Conservation (phyloP, 2,329 filamentous ascomycete species). For the Pseudogymnoascus sp. region DNA sequence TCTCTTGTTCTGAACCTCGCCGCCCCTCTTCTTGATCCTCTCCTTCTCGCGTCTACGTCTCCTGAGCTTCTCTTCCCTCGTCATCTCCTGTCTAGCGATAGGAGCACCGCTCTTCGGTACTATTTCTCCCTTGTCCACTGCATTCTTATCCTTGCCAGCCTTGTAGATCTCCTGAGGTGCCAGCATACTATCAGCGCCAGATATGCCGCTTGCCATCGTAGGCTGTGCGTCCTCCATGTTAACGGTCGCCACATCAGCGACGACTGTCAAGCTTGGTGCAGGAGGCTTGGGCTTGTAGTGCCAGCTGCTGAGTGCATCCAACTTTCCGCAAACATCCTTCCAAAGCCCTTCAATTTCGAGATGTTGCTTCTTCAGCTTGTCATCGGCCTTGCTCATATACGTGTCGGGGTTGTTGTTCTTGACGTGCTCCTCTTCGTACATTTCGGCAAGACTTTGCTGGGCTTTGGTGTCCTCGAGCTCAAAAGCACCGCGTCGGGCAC, state of each 20-base stretch:
- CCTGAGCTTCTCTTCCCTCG: slow-evolving; percentile 72
- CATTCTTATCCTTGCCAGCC: slow-evolving; percentile 54
- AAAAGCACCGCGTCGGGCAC: slow-evolving; percentile 56
- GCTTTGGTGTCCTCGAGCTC: slow-evolving; percentile 80
- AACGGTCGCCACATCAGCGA: slow-evolving; percentile 84
- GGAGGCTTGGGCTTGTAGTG: slow-evolving; percentile 89
- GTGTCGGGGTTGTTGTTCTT: slow-evolving; percentile 66
- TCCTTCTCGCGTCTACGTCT: slow-evolving; percentile 77
- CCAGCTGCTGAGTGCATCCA: slow-evolving; percentile 87
- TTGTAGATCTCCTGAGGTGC: slow-evolving; percentile 93
- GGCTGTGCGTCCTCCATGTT: slow-evolving; percentile 94
- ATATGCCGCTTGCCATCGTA: slow-evolving; percentile 66
- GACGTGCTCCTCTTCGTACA: slow-evolving; percentile 90
- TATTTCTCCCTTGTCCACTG: slow-evolving; percentile 58
- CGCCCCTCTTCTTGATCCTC: slow-evolving; percentile 62
- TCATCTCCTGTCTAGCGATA: slow-evolving; percentile 77
- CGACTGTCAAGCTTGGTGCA: slow-evolving; percentile 73
- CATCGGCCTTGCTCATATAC: slow-evolving; percentile 73
- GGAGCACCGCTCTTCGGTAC: slow-evolving; percentile 70
- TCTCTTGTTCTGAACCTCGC: slow-evolving; percentile 38
- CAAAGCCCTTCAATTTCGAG: slow-evolving; percentile 75
- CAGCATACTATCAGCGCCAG: slow-evolving; percentile 61
- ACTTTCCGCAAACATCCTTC: slow-evolving; percentile 68
- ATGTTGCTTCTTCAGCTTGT: slow-evolving; percentile 75
- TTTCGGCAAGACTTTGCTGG: slow-evolving; percentile 78